These are phyloP conservation scores for Rhizopogon vinicolor DNA, from an alignment of 768 basidiomycete genomes.

Conservation along the genomic window DNA sequence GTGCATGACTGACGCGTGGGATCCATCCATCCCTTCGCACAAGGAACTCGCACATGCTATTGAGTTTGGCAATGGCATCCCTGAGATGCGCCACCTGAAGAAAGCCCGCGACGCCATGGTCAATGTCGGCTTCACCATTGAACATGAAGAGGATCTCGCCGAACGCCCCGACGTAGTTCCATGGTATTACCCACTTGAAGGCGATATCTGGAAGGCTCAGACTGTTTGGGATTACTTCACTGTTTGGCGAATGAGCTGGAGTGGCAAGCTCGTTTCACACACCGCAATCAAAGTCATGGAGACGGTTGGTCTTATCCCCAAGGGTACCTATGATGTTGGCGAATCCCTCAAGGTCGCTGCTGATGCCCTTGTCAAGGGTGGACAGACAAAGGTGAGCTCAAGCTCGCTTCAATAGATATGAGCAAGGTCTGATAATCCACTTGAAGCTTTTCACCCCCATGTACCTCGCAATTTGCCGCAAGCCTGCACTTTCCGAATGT, in stretches of 20 bases:
- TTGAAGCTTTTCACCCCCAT: conserved; percentile 82
- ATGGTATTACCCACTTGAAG: conserved; percentile 95
- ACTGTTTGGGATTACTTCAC: conserved; percentile 83
- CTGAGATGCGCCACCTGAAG: conserved; percentile 81
- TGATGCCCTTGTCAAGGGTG: conserved; percentile 70
- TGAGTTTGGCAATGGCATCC: conserved; percentile 90
- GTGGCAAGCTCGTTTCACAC: conserved; percentile 76
- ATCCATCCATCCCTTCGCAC: conserved; percentile 76
- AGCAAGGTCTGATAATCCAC: conserved; percentile 11
- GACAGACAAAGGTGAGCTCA: conserved; percentile 63
- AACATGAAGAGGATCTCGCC: conserved; percentile 88
- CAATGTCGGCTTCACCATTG: conserved; percentile 77
- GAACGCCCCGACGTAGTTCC: conserved; percentile 65
- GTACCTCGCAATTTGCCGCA: conserved; percentile 65
- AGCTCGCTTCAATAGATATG: not conserved
- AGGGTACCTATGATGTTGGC: conserved; percentile 82
- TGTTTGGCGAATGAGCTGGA: conserved; percentile 80
- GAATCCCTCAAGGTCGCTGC: conserved; percentile 76
- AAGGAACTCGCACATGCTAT: conserved; percentile 84
- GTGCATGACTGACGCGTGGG: conserved; percentile 93
- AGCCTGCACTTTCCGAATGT: conserved; percentile 30
- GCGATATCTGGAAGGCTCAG: conserved; percentile 84
- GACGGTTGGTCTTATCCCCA: conserved; percentile 69
- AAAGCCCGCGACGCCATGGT: conserved; percentile 69
- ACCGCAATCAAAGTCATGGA: conserved; percentile 71